Conservation (phyloP, 2,329 filamentous ascomycete genomes). For the Waltergamsia citrina region DNA sequence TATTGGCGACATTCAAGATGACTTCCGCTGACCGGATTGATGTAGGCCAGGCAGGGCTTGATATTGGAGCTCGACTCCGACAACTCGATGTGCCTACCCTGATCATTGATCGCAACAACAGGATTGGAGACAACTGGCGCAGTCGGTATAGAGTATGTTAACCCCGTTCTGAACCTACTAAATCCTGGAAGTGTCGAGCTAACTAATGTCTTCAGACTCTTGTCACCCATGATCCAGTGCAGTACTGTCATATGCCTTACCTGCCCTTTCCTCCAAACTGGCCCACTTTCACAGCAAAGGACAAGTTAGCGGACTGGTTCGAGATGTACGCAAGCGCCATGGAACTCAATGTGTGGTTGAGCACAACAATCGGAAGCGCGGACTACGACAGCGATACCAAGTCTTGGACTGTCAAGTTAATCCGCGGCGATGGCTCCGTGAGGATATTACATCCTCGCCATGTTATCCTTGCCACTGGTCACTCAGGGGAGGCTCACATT, state of each 20-base stretch:
- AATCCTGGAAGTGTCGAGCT: no score
- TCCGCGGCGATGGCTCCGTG: constrained; percentile 10
- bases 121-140: constrained; percentile 39
- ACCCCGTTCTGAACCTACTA: no score
- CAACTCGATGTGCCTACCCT: constrained; percentile 18
- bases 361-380: constrained; percentile 25
- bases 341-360: constrained; percentile 35
- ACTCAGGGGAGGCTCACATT: constrained; percentile 27
- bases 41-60: constrained; percentile 30
- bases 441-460: constrained; percentile 25
- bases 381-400: constrained; percentile 24
- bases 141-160: constrained; percentile 29
- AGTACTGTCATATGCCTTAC: constrained; percentile 12
- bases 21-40: no score
- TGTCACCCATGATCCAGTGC: constrained; percentile 10
- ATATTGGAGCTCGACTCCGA: constrained; percentile 20
- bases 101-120: constrained; percentile 31
- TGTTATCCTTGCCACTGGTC: constrained; percentile 36
- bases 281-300: constrained; percentile 26
- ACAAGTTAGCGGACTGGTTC: constrained; percentile 38
- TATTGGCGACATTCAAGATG: background rate
- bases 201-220: constrained; percentile 12
- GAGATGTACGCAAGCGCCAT: constrained; percentile 37
- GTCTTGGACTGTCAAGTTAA: constrained; percentile 26
- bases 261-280: constrained; percentile 13